phyloP scores from a whole-genome alignment of 257 asterid species.

The Ophiorrhiza pumila region DNA sequence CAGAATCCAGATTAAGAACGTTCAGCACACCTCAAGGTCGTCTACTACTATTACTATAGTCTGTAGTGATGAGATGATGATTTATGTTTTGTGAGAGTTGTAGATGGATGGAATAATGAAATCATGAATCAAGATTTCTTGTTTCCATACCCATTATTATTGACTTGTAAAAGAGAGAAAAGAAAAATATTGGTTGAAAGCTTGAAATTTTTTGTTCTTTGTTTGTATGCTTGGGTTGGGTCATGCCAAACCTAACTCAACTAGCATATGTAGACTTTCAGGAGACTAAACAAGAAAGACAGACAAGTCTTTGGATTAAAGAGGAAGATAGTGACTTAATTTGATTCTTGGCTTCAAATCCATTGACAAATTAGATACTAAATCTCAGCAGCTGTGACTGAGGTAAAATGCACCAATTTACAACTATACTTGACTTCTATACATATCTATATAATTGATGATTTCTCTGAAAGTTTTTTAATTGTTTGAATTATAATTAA shows the following conservation, averaged over 20 bases:
- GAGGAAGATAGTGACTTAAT: conserved; percentile 16
- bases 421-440: background rate
- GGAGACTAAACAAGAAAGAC: conserved; percentile 18
- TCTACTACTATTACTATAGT: too few species aligned
- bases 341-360: background rate
- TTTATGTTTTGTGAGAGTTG: background rate
- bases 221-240: background rate
- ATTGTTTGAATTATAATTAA: too few species aligned
- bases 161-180: background rate
- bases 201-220: background rate
- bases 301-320: background rate
- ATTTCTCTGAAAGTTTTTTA: too few species aligned
- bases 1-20: conserved; percentile 3
- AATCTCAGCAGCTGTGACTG: background rate
- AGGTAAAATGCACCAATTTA: background rate
- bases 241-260: conserved; percentile 48
- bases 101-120: background rate
- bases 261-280: conserved; percentile 23
- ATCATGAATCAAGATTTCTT: background rate
- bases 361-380: background rate
- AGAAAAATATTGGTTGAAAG: background rate
- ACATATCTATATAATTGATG: too few species aligned
- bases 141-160: background rate
- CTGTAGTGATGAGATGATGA: background rate
- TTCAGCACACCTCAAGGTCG: background rate